A percentile compares a stretch with the other conserved stretches of the same genome.
These are phyloP conservation scores for Drechslerella stenobrocha DNA, from an alignment of 2,329 filamentous ascomycete species.

Conservation along the genomic window DNA sequence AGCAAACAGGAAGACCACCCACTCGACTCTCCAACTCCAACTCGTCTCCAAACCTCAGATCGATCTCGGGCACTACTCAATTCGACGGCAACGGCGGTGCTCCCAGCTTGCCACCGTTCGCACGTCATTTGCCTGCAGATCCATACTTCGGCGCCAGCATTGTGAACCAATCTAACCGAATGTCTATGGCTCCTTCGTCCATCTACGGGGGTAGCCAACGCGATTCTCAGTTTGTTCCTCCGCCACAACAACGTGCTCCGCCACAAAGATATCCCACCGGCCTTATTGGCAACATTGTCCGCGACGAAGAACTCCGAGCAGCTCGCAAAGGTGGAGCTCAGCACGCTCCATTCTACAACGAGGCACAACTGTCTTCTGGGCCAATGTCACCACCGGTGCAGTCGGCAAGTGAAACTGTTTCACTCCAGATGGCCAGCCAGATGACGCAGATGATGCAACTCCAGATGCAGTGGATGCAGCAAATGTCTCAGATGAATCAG, in stretches of 20 bases:
- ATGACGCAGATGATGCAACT: conserved; percentile 89
- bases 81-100: conserved; percentile 54
- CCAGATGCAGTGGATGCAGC: conserved; percentile 91
- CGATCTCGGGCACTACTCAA: conserved; percentile 62
- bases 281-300: conserved; percentile 81
- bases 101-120: conserved; percentile 73
- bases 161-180: conserved; percentile 71
- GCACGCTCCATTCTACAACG: conserved; percentile 49
- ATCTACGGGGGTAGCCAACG: conserved; percentile 56
- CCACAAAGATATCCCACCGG: conserved; percentile 68
- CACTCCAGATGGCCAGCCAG: conserved; percentile 78
- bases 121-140: conserved; percentile 77
- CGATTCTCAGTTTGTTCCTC: conserved; percentile 54
- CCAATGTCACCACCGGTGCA: conserved; percentile 55
- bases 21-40: conserved; percentile 66
- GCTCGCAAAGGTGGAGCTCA: conserved; percentile 36
- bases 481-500: conserved; percentile 53
- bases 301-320: conserved; percentile 55
- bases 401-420: conserved; percentile 69
- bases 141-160: conserved; percentile 77
- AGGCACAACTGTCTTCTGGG: conserved; percentile 51
- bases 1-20: conserved; percentile 67
- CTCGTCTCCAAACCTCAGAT: conserved; percentile 74
- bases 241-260: conserved; percentile 50
- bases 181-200: conserved; percentile 67